Evolutionary conservation across 1,284 basidiomycete species (phyloP).

Genomic region (Ustilago bromivora): DNA sequence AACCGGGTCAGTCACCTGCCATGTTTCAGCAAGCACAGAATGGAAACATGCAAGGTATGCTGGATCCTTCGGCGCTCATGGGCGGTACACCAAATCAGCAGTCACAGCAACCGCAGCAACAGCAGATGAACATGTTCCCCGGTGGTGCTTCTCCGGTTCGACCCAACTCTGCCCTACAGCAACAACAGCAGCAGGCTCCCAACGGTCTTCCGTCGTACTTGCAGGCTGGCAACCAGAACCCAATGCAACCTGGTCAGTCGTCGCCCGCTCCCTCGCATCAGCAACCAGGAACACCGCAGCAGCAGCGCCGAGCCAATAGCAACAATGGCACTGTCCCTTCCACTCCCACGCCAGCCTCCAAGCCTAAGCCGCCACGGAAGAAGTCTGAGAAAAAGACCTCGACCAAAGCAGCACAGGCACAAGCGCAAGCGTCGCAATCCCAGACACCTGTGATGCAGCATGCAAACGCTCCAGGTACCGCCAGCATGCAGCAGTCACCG

Average conservation of each 20-base stretch:
- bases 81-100: conserved; percentile 27
- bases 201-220: conserved; percentile 51
- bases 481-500: conserved; percentile 43
- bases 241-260: conserved; percentile 29
- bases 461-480: conserved; percentile 26
- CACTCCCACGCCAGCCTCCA: conserved; percentile 36
- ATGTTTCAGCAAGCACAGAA: conserved; percentile 45
- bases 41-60: conserved; percentile 31
- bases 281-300: conserved; percentile 44
- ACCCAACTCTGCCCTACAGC: conserved; percentile 39
- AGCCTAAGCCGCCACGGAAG: conserved; percentile 47
- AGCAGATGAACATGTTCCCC: conserved; percentile 28
- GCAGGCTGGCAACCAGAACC: conserved; percentile 34
- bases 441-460: conserved; percentile 52
- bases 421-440: conserved; percentile 23
- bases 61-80: conserved; percentile 47
- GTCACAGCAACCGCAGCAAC: conserved; percentile 33
- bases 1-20: conserved; percentile 22
- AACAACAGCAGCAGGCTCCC: conserved; percentile 28
- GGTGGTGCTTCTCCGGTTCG: conserved; percentile 39
- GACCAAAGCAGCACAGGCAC: conserved; percentile 23
- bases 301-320: conserved; percentile 12
- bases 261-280: conserved; percentile 37
- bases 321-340: conserved; percentile 34
- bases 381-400: conserved; percentile 50